Evolutionary conservation across 164 flowering plant species (phyloP), one percentile per base, ranked within the genome.

Genomic region (Euptelea pleiosperma): DNA sequence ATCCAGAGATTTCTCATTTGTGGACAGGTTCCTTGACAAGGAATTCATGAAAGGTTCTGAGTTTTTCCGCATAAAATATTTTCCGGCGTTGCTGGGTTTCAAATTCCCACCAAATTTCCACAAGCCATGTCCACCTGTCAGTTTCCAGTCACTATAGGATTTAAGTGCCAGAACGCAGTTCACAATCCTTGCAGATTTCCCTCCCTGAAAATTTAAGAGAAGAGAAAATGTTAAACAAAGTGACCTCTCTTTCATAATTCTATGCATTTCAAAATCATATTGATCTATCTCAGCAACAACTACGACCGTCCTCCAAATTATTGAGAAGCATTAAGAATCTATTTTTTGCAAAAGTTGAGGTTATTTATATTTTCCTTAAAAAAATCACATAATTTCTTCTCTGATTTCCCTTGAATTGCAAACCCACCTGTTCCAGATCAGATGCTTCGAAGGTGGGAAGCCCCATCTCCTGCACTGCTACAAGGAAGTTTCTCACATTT

Each of bases 361-460:
- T n/a, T n/a, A n/a, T n/a, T n/a, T n/a, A n/a, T n/a, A n/a, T n/a
- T n/a, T n/a, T n/a, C n/a, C n/a, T n/a, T n/a, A n/a, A n/a, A n/a
- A n/a, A n/a, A n/a, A n/a, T n/a, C n/a, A n/a, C n/a, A n/a, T n/a
- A n/a, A n/a, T n/a, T n/a, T n/a, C n/a, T n/a, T n/a, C n/a, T n/a
- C n/a, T n/a, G n/a, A 8, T 36, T 39, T 31, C n/a, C 8, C 29
- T 12, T 33, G 14, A 48, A 48, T 48, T 48, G 19, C 55, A 33
- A n/a, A 52, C 85, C 35, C 58, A 91, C 99, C 78, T 91, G 93
- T 63, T 89, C 96, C 6, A 94, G 77, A 82, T 94, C 99, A 64
- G 99, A 94, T 28, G 89, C 96, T 75, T 94, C 99, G 74, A 94
- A 94, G 12, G 81, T 77, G 18, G 99, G 99, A 72, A 94, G 70